Evolutionary conservation across 805 yeast genomes (phyloP), one percentile per base, ranked within the genome.

Genomic region (Starmerella powellii): DNA sequence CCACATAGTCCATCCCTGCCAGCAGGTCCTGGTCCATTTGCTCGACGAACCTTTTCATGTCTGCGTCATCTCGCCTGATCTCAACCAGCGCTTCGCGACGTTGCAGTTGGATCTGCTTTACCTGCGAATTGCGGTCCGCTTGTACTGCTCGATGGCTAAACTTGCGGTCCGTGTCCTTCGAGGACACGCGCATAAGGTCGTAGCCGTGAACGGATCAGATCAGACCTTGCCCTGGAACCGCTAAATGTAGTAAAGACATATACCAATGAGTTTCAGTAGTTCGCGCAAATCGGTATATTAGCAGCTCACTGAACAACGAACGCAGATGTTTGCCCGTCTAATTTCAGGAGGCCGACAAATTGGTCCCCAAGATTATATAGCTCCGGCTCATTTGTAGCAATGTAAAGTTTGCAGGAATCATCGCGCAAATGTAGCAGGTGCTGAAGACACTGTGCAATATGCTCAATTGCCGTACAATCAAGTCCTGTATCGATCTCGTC

Each of bases 401-500:
- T 4, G 17, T 8, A 21, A 4, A 33, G 6, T 4, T 19, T 20
- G 27, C 37, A 19, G 18, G 17, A 6, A 6, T 10, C 11, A 13
- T 15, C 34, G 4, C 5, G 10, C 24, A 4, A 6, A 4, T 11
- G 4, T 4, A 4, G 19, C 21, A 20, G n/a, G 17, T 11, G 8
- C 10, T 17, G n/a, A 13, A 33, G 17, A 10, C n/a, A 8, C 10
- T 33, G 24, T 21, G 27, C 37, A 8, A 33, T 5, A 11, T 10
- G 4, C n/a, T 20, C 21, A 5, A 8, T 6, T 6, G 27, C 13
- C 17, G 13, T 11, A 4, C 37, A 4, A 20, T 37, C 40, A 8
- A 37, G 17, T 4, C 29, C 13, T 12, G 40, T 27, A 15, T 37
- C 40, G 4, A 37, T 20, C 26, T 37, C 40, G 15, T 37, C 40